phyloP scores from a whole-genome alignment of 345 rosid species.

The Hibiscus syriacus region DNA sequence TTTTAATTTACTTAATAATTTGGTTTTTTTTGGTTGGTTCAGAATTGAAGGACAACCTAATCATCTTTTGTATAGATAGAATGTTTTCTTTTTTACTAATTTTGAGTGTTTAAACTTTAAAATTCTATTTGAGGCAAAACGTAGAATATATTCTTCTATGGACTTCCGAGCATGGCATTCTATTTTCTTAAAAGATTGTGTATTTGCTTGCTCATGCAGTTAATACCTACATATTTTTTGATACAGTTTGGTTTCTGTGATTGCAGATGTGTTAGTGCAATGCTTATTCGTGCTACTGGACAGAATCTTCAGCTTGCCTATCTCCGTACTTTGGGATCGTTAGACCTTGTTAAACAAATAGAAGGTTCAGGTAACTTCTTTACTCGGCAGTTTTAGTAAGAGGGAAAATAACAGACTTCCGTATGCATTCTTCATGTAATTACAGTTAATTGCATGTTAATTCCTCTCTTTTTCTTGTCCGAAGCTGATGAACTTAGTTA shows the following conservation, averaged over 20 bases:
- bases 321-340: constrained; percentile 37
- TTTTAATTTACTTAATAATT: neutral
- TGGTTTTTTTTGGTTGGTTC: constrained; percentile 20
- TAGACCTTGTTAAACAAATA: constrained; percentile 34
- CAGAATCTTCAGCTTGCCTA: constrained; percentile 48
- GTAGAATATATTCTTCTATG: neutral
- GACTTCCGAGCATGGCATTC: neutral
- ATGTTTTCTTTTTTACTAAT: neutral
- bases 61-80: constrained; percentile 68
- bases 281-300: constrained; percentile 74
- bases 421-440: neutral
- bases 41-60: constrained; percentile 75
- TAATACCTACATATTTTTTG: constrained; percentile 40
- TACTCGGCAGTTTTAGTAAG: too few relatives aligned
- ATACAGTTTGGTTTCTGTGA: constrained; percentile 75
- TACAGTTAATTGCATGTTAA: constrained; percentile 3
- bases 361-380: constrained; percentile 40
- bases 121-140: neutral
- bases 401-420: neutral
- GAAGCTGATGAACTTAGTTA: constrained; percentile 19
- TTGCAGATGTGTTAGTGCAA: constrained; percentile 77
- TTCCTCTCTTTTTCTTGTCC: neutral
- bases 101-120: neutral
- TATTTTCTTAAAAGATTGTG: neutral
- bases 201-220: constrained; percentile 8